Base-by-base conservation (phyloP, 495 filamentous ascomycete species). In the Cenococcum geophilum region DNA sequence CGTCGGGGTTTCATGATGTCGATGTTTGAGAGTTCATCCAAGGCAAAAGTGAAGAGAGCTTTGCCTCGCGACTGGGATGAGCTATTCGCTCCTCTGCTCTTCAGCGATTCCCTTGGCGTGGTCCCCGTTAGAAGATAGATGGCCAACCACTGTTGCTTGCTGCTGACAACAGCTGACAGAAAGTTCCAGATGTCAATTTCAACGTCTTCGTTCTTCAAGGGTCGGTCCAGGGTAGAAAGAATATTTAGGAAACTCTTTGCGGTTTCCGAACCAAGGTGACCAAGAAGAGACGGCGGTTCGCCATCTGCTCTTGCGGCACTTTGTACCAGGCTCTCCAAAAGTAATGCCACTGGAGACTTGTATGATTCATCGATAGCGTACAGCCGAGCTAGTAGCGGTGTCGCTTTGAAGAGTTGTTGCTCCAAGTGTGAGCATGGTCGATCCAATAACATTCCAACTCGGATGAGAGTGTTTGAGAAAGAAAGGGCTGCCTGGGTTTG, bases 81-180 rank as follows among this genome's bases (percentile, higher is more conserved):
- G 14, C 37, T 67, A 32, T 70, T 72, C 51, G 67, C 64, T n/a
- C 68, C 68, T 59, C 78, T 78, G 23, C 67, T 72, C 34, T 82
- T 86, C 64, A 89, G 71, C 1, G 84, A 82, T 52, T 92, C 82
- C 55, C 85, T 82, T 16, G 93, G 89, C 0, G 89, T 89, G 61
- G 84, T 85, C 23, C 93, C 93, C 4, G 92, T 96, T 25, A 97
- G 84, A 53, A 97, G 80, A 69, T 90, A 92, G 48, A 95, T 89
- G 0, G 92, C 85, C 76, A 99, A 86, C 86, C 95, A 97, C 69
- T 95, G 91, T 64, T 99, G 93, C 57, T 89, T 86, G 68, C 89
- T 91, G 68, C 89, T 88, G 50, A 97, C 81, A 50, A 96, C 83
- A n/a, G 84, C 85, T 27, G 92, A 87, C 35, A 97, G 83, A 58